A percentile compares a stretch with the other conserved stretches of the same genome.
Conservation (phyloP, 2,329 filamentous ascomycete species). For the Colletotrichum tabaci region DNA sequence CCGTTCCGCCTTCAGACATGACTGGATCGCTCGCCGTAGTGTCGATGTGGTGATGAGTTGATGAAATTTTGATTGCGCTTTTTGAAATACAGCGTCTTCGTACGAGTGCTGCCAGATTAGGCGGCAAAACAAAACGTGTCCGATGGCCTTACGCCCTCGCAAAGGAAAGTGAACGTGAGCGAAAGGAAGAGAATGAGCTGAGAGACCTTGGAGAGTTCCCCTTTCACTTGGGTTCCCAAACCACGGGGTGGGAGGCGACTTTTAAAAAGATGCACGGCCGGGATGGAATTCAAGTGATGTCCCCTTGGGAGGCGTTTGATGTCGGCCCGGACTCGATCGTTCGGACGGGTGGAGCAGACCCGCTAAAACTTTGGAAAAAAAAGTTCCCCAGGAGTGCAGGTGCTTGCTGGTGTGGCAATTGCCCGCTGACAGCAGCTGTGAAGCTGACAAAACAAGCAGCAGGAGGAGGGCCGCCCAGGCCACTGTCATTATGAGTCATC, state of each 20-base stretch:
- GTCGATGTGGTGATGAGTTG: constrained; percentile 35
- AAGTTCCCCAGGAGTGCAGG: background rate
- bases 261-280: constrained; percentile 22
- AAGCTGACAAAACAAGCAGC: constrained; percentile 39
- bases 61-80: constrained; percentile 54
- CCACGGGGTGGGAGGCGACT: constrained; percentile 29
- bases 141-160: constrained; percentile 12
- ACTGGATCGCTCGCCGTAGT: constrained; percentile 17
- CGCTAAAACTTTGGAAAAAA: constrained; percentile 25
- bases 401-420: constrained; percentile 33
- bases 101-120: constrained; percentile 40
- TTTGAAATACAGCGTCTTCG: constrained; percentile 65
- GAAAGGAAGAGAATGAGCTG: constrained; percentile 21
- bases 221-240: constrained; percentile 10
- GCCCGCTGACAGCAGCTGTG: constrained; percentile 17
- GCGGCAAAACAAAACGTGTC: constrained; percentile 44
- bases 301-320: constrained; percentile 24
- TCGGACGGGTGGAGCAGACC: constrained; percentile 32
- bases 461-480: constrained; percentile 12
- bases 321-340: constrained; percentile 29
- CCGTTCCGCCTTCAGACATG: constrained; percentile 52
- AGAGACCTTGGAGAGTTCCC: background rate
- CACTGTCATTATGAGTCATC: constrained; percentile 41
- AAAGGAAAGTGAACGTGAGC: constrained; percentile 25
- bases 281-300: constrained; percentile 19